Evolutionary conservation across 2,329 filamentous ascomycete species (phyloP).

Genomic region (Drechslerella dactyloides): DNA sequence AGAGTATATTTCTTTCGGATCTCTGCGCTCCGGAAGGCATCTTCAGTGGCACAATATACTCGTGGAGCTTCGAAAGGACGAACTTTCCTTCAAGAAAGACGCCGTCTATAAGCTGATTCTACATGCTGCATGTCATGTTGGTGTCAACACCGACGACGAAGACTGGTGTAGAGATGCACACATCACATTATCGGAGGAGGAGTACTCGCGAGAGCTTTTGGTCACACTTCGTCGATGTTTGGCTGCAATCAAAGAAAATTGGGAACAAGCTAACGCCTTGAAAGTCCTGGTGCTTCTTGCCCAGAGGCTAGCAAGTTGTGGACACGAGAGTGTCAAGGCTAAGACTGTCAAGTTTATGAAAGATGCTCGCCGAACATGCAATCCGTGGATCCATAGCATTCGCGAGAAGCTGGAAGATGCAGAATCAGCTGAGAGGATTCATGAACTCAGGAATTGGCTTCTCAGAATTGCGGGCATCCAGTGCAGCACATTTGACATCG

Average conservation of each 20-base stretch:
- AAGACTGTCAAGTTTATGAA: too few species aligned
- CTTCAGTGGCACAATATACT: conserved; percentile 67
- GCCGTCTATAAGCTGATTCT: conserved; percentile 62
- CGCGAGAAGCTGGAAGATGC: not conserved
- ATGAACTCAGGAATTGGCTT: not conserved
- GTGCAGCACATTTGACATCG: not conserved
- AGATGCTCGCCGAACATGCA: not conserved
- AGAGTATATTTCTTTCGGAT: conserved; percentile 64
- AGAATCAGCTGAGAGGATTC: not conserved
- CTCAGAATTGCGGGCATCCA: conserved; percentile 1
- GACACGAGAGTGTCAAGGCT: too few species aligned
- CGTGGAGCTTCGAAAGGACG: conserved; percentile 61
- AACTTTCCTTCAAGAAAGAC: conserved; percentile 63
- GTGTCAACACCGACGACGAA: conserved; percentile 52
- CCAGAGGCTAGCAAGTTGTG: too few species aligned
- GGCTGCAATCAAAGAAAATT: conserved; percentile 60
- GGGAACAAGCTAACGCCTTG: conserved; percentile 58
- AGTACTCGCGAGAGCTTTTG: not conserved
- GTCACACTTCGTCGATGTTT: conserved; percentile 52
- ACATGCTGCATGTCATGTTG: conserved; percentile 63
- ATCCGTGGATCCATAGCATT: not conserved
- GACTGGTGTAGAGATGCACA: not conserved
- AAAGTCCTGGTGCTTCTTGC: too few species aligned
- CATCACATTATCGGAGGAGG: not conserved
- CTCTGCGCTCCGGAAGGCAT: conserved; percentile 61